A percentile compares a stretch with the other conserved stretches of the same genome.
phyloP scores from a whole-genome alignment of 495 filamentous ascomycete genomes.

The Daldinia grandis region DNA sequence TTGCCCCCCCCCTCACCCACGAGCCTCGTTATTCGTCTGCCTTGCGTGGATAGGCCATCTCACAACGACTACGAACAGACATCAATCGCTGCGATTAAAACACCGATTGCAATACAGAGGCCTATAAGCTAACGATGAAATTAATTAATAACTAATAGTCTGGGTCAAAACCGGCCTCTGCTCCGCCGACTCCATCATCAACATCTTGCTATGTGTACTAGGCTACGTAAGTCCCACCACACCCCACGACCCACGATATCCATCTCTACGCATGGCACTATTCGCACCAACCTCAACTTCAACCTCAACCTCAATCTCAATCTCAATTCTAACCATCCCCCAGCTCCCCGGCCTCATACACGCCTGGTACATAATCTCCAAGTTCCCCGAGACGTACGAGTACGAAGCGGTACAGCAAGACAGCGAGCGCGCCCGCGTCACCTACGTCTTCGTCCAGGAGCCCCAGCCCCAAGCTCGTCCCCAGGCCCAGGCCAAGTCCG shows the following conservation, averaged over 20 bases:
- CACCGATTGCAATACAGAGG: not conserved
- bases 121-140: not conserved
- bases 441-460: slow-evolving; percentile 72
- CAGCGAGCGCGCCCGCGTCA: slow-evolving; percentile 62
- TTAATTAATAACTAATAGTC: slow-evolving; percentile 60
- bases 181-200: slow-evolving; percentile 92
- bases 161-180: slow-evolving; percentile 97
- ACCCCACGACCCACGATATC: slow-evolving; percentile 7
- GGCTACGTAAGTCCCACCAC: slow-evolving; percentile 66
- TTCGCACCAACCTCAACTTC: not conserved
- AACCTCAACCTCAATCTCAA: not conserved
- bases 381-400: slow-evolving; percentile 78
- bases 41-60: slow-evolving; percentile 20
- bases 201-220: slow-evolving; percentile 88
- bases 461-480: slow-evolving; percentile 36
- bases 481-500: slow-evolving; percentile 25
- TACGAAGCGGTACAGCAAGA: slow-evolving; percentile 69
- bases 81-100: slow-evolving; percentile 8
- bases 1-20: not conserved
- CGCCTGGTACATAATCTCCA: slow-evolving; percentile 97
- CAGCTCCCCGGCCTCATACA: slow-evolving; percentile 88
- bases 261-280: not conserved
- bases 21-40: slow-evolving; percentile 28
- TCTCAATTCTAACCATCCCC: slow-evolving; percentile 10
- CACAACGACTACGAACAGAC: slow-evolving; percentile 8